Conservation (phyloP, 345 rosid species). For the Anastatica hierochuntica region DNA sequence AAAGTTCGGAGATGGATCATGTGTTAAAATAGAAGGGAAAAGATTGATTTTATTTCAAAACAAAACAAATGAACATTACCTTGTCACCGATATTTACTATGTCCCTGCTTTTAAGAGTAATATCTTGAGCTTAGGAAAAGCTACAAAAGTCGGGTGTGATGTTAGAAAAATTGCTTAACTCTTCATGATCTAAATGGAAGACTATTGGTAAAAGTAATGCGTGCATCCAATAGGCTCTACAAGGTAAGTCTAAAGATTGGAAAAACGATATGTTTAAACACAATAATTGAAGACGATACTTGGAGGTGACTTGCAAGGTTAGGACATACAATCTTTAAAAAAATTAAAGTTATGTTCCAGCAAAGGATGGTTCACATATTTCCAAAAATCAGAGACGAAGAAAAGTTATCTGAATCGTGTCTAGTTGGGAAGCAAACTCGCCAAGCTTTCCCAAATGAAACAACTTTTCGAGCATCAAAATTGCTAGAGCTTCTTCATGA, state of each 20-base stretch:
- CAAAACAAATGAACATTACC: neutral
- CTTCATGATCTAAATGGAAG: neutral
- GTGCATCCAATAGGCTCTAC: neutral
- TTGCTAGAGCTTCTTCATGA: neutral
- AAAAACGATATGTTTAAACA: neutral
- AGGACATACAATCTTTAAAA: neutral
- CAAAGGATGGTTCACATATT: too few species aligned
- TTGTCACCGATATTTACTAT: neutral
- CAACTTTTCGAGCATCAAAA: neutral
- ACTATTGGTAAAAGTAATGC: neutral
- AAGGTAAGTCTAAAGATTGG: neutral
- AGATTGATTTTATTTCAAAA: neutral
- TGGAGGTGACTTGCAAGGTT: neutral
- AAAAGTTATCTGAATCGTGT: neutral
- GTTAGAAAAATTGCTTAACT: neutral
- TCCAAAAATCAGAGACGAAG: too few species aligned
- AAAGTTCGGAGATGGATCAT: too few species aligned
- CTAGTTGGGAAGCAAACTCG: neutral
- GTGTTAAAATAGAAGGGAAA: neutral
- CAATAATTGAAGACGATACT: neutral
- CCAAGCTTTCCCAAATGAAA: neutral
- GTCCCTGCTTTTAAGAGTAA: neutral
- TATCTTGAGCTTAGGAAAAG: neutral
- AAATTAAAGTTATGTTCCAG: too few species aligned
- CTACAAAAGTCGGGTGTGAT: neutral